Percentiles rank a stretch among this genome's conserved stretches.
These are phyloP conservation scores for Moniliella sp. DNA, from an alignment of 1,284 basidiomycete genomes.

Conservation along the genomic window DNA sequence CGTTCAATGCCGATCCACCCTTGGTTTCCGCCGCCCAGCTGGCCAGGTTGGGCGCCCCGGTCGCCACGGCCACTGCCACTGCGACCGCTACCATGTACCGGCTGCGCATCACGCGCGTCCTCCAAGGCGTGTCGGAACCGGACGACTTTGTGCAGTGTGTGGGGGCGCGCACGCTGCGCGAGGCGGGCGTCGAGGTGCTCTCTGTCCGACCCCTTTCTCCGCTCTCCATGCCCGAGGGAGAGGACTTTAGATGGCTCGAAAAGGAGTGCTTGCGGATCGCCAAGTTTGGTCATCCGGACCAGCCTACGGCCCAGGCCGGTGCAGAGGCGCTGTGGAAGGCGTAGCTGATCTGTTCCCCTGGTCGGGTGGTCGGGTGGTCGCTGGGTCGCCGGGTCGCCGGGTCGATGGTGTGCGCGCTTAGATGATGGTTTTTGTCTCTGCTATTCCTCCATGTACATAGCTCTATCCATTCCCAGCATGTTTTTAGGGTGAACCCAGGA, in stretches of 20 bases:
- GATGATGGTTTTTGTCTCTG: no score
- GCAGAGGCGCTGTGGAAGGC: background rate
- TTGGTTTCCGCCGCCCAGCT: background rate
- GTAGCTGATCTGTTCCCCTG: no score
- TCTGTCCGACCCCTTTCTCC: conserved; percentile 38
- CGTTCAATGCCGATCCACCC: conserved; percentile 18
- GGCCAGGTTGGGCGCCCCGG: background rate
- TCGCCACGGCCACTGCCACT: background rate
- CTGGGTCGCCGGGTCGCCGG: no score
- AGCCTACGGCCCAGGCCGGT: background rate
- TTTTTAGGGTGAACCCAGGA: no score
- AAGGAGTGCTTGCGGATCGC: conserved; percentile 18
- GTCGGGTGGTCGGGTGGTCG: no score
- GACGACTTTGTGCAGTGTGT: conserved; percentile 79
- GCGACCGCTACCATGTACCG: background rate
- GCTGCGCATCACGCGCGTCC: conserved; percentile 48
- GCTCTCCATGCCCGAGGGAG: conserved; percentile 40
- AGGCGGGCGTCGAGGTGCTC: conserved; percentile 54
- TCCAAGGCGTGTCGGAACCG: conserved; percentile 77
- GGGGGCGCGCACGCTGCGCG: conserved; percentile 53
- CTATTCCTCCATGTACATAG: no score
- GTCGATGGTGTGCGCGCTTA: no score
- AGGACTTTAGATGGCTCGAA: conserved; percentile 5
- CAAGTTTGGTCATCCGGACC: conserved; percentile 8
- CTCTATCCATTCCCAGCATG: no score